Base-by-base conservation (phyloP, 148 eudicot species). In the Nyssa sinensis region DNA sequence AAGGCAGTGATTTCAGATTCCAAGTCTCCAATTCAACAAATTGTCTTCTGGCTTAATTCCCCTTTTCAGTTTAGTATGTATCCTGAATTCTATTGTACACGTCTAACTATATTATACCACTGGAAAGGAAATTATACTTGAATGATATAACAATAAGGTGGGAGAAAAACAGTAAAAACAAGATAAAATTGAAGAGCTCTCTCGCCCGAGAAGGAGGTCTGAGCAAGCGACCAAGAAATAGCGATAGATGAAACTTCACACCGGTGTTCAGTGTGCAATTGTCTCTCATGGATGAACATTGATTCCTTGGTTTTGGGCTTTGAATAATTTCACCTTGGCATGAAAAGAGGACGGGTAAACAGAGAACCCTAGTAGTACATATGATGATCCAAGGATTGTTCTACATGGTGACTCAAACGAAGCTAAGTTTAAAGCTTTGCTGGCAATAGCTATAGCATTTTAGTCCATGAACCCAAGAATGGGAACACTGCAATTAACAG, bases 401-500 rank as follows among this genome's bases (percentile, higher is more conserved):
- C 67, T 0, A 55, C 59, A 4, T 13, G 59, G 21, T 55, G 17
- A 55, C 0, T 4, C 59, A 55, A 55, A 55, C 7, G 7, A 55
- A 21, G 0, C 59, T 24, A 21, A 13, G 59, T 17, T 55, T 55
- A 5, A 34, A 33, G 41, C n/a, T 33, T 34, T 55, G 59, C 61
- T 16, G 47, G 11, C 5, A 5, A 67, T 12, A 5, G 37, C 59
- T 73, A 86, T 3, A 86, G 62, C 79, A 86, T 65, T 53, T 79
- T 74, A 39, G 82, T 89, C 91, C 94, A 94, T 1, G 90, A 87
- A 35, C 86, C 84, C 69, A 88, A 79, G 75, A 89, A 89, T 3
- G 97, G 94, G 69, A 92, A 89, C 62, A 89, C 75, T 19, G 92
- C 84, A 63, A 90, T 74, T 79, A 92, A 75, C 82, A 92, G 78